Percentiles rank a stretch among this genome's conserved stretches.
Conservation (phyloP, 2,329 filamentous ascomycete genomes). For the Grosmannia serpens region DNA sequence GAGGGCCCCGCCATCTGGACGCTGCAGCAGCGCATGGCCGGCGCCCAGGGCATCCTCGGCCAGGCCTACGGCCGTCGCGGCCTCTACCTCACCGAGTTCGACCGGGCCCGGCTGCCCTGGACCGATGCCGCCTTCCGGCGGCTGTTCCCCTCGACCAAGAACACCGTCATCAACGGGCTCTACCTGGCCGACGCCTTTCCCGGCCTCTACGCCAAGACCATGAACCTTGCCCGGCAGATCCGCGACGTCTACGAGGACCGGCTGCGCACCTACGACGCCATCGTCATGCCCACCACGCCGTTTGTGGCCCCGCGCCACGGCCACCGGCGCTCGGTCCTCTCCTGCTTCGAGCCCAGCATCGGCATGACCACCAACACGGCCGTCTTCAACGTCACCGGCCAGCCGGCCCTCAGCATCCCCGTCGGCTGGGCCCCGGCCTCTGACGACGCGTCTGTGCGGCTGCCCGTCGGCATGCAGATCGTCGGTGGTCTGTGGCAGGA, state of each 20-base stretch:
- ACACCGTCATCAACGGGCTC: neutral
- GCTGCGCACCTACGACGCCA: constrained; percentile 28
- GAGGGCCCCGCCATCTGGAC: constrained; percentile 36
- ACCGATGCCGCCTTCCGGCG: neutral
- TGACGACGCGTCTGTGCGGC: constrained; percentile 10
- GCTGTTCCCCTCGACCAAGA: neutral
- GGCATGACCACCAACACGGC: constrained; percentile 31
- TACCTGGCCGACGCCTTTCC: constrained; percentile 13
- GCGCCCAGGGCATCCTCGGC: constrained; percentile 20
- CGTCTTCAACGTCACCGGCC: constrained; percentile 36
- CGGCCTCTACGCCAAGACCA: constrained; percentile 26
- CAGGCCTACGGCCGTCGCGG: constrained; percentile 12
- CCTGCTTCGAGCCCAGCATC: constrained; percentile 28
- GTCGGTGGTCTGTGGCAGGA: constrained; percentile 14
- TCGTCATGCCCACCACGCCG: constrained; percentile 33
- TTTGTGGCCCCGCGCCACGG: constrained; percentile 29
- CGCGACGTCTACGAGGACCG: constrained; percentile 34
- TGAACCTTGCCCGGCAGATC: constrained; percentile 31
- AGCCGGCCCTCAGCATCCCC: constrained; percentile 35
- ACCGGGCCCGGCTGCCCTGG: neutral
- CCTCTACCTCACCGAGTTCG: constrained; percentile 13
- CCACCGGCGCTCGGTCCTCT: constrained; percentile 21
- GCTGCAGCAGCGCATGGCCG: neutral
- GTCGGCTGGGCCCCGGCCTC: constrained; percentile 18
- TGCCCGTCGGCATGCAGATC: constrained; percentile 20